These are phyloP conservation scores for Candida argentea DNA, from an alignment of 805 yeast species.

Conservation along the genomic window DNA sequence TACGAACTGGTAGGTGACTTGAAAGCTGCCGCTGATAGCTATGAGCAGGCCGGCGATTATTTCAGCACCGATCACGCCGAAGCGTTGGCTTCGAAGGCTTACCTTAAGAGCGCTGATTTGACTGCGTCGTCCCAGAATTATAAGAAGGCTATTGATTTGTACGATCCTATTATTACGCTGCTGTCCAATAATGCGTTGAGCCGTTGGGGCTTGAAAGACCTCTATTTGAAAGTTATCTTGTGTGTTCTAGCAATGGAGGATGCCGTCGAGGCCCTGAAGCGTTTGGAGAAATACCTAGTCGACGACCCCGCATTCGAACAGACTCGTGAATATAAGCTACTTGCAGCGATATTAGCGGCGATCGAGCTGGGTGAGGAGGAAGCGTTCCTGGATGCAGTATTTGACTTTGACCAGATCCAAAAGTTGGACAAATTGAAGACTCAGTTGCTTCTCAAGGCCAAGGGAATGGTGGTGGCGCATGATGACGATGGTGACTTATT, in stretches of 20 bases:
- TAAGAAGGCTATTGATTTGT: slow-evolving; percentile 62
- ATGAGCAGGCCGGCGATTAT: slow-evolving; percentile 95
- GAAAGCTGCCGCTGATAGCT: slow-evolving; percentile 61
- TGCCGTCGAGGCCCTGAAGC: slow-evolving; percentile 72
- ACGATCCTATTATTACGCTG: slow-evolving; percentile 69
- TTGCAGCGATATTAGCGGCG: slow-evolving; percentile 60
- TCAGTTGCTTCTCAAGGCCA: slow-evolving; percentile 69
- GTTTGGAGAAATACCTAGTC: slow-evolving; percentile 48
- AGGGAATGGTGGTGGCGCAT: slow-evolving; percentile 57
- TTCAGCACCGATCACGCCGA: slow-evolving; percentile 87
- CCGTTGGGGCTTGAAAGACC: slow-evolving; percentile 89
- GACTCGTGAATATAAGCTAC: slow-evolving; percentile 66
- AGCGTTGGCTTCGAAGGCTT: slow-evolving; percentile 82
- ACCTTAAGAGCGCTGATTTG: slow-evolving; percentile 81
- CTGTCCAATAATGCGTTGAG: slow-evolving; percentile 65
- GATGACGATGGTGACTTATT: slow-evolving; percentile 59
- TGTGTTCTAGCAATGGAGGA: slow-evolving; percentile 82
- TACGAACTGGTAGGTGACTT: slow-evolving; percentile 67
- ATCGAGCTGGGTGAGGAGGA: slow-evolving; percentile 75
- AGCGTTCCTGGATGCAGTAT: slow-evolving; percentile 60
- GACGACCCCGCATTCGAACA: slow-evolving; percentile 71
- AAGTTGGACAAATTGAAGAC: slow-evolving; percentile 91
- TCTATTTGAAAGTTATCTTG: slow-evolving; percentile 72
- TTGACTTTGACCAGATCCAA: slow-evolving; percentile 76
- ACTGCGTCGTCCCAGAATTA: slow-evolving; percentile 63